These are phyloP conservation scores for Radiomyces spectabilis DNA, from an alignment of 192 early-diverging fungal genomes.

Conservation along the genomic window DNA sequence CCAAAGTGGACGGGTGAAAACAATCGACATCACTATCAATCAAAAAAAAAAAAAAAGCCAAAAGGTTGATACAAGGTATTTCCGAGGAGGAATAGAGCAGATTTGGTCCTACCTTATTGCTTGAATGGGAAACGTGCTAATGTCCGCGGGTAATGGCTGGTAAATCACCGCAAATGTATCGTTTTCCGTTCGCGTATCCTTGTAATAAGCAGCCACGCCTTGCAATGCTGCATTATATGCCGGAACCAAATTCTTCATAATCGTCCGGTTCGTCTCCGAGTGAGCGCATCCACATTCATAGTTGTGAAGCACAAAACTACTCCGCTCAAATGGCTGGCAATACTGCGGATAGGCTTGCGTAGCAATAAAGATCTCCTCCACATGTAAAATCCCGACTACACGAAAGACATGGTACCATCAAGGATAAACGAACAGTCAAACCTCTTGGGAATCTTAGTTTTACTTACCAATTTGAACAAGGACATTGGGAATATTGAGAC, in stretches of 20 bases:
- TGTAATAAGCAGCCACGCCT: conserved; percentile 27
- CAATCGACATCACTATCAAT: conserved; percentile 41
- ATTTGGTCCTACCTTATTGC: conserved; percentile 20
- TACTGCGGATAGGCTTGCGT: conserved; percentile 21
- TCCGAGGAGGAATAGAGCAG: neutral
- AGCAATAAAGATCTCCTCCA: conserved; percentile 25
- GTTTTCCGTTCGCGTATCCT: conserved; percentile 1
- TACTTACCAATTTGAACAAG: conserved; percentile 39
- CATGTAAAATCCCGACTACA: conserved; percentile 15
- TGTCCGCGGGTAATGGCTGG: conserved; percentile 30
- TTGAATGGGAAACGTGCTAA: conserved; percentile 32
- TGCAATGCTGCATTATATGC: conserved; percentile 38
- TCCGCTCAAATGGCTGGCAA: conserved; percentile 23
- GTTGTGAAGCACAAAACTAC: conserved; percentile 17
- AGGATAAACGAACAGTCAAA: neutral
- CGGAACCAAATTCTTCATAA: conserved; percentile 33
- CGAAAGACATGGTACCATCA: neutral
- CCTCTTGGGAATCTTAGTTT: too few relatives aligned
- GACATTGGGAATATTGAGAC: conserved; percentile 27
- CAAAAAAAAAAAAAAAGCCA: neutral
- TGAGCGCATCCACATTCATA: conserved; percentile 27
- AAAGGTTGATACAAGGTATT: neutral
- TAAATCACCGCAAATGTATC: conserved; percentile 39
- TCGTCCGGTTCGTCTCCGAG: conserved; percentile 21
- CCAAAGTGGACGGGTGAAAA: conserved; percentile 44